phyloP scores from a whole-genome alignment of 306 rosid genomes.

The Datisca glomerata region DNA sequence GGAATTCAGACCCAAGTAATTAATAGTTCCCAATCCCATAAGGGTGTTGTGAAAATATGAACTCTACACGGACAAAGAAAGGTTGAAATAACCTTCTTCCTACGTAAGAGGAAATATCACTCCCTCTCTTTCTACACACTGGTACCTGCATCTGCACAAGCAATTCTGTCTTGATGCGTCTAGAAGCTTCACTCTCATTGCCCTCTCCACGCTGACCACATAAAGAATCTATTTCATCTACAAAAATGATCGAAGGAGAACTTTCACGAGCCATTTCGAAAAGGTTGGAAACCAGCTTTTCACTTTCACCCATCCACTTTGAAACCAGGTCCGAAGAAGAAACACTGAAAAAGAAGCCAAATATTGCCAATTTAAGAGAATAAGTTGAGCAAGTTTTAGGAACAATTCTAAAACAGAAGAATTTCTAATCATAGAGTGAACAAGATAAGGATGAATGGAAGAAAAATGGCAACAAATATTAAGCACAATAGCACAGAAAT shows the following conservation, averaged over 20 bases:
- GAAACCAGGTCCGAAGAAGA: slow-evolving; percentile 98
- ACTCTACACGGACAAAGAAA: too few relatives aligned
- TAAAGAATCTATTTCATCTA: slow-evolving; percentile 96
- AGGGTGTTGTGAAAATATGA: too few relatives aligned
- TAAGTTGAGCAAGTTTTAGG: neutral
- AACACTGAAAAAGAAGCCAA: slow-evolving; percentile 42
- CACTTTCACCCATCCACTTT: slow-evolving; percentile 99
- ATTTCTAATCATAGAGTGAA: too few relatives aligned
- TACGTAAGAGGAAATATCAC: slow-evolving; percentile 1
- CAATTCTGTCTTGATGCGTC: slow-evolving; percentile 97
- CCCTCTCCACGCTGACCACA: slow-evolving; percentile 99
- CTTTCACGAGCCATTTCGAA: slow-evolving; percentile 99
- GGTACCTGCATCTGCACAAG: slow-evolving; percentile 99
- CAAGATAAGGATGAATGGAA: too few relatives aligned
- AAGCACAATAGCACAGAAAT: too few relatives aligned
- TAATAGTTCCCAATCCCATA: too few relatives aligned
- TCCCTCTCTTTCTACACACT: neutral
- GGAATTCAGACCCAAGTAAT: too few relatives aligned
- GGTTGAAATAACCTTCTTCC: neutral
- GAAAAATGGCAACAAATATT: too few relatives aligned
- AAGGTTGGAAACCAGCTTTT: slow-evolving; percentile 92
- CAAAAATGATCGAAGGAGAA: slow-evolving; percentile 92
- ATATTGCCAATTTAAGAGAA: neutral
- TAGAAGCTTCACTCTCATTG: slow-evolving; percentile 97
- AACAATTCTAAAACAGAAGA: too few relatives aligned